Base-by-base conservation (phyloP, 2,329 filamentous ascomycete genomes). In the Cercospora janseana region DNA sequence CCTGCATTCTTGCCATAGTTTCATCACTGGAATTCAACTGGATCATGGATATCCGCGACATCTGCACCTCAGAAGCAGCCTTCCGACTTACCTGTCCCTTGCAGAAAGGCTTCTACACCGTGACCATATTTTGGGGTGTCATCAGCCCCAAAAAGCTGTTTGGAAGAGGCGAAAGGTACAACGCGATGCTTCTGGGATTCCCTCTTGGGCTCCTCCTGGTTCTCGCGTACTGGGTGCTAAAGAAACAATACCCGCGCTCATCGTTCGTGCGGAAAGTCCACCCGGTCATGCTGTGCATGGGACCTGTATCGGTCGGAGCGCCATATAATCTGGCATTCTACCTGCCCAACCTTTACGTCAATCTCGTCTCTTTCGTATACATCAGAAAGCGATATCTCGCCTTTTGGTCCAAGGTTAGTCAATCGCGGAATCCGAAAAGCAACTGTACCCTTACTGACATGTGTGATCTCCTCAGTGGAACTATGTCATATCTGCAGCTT, bases 1-100 rank as follows among this genome's bases (percentile, higher is more conserved):
- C 87, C 0, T 70, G 88, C 42, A 88, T 94, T 66, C 91, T 93
- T 55, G 79, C 79, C 31, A 87, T 94, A 2, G 77, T 94, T 18
- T 93, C 93, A 70, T 94, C 88, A 87, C 27, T 50, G 6, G 24
- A 46, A 21, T 69, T 83, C 83, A 85, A 85, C 53, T 77, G 82
- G 52, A 47, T 46, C 43, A 46, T 47, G 13, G 43, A 27, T 4
- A 52, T 47, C 9, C 34, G 32, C 20, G 48, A 46, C 31, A 34
- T 38, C 6, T 51, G 48, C 8, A 46, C 48, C 1, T 6, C 40
- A 6, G 18, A 41, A 3, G 46, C 46, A n/a, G 37, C 46, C 4
- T 49, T 49, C 20, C 20, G 46, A 6, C 23, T 49, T n/a, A 21
- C 38, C 28, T 49, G 46, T 10, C 46, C 46, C 8, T 34, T 23